Evolutionary conservation across 1,139 yeast genomes (phyloP).

Genomic region (Kluyveromyces sp.): DNA sequence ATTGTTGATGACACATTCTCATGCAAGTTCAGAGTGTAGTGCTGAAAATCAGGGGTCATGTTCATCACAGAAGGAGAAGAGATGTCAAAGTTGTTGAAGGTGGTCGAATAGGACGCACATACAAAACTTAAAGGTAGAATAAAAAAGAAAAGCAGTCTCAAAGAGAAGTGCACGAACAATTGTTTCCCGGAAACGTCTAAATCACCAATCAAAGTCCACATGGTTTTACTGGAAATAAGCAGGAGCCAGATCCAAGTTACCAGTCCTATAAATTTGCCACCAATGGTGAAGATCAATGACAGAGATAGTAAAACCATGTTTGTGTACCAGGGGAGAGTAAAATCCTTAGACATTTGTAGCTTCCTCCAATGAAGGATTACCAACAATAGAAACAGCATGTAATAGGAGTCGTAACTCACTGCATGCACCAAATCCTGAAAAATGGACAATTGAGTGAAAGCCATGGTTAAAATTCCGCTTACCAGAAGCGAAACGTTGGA

Average conservation of each 20-base stretch:
- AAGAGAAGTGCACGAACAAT: conserved; percentile 33
- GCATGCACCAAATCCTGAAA: conserved; percentile 1
- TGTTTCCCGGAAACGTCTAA: conserved; percentile 34
- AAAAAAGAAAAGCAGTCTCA: conserved; percentile 36
- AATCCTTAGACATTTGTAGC: conserved; percentile 1
- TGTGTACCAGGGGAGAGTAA: conserved; percentile 1
- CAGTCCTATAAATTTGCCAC: conserved; percentile 51
- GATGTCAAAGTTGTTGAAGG: conserved; percentile 41
- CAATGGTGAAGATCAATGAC: conserved; percentile 45
- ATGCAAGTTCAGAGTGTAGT: conserved; percentile 37
- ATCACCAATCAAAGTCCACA: conserved; percentile 59
- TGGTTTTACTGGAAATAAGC: conserved; percentile 36
- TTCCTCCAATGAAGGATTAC: conserved; percentile 2
- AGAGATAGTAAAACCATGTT: conserved; percentile 40
- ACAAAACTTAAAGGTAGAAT: conserved; percentile 48
- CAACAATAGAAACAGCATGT: not conserved
- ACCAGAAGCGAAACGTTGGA: conserved; percentile 2
- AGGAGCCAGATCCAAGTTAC: conserved; percentile 48
- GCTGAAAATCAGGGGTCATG: conserved; percentile 53
- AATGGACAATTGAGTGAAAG: conserved; percentile 1
- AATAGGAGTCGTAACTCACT: not conserved
- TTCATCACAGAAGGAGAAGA: conserved; percentile 40
- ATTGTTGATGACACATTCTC: conserved; percentile 40
- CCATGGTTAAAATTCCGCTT: not conserved
- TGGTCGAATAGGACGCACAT: conserved; percentile 42